Evolutionary conservation across 768 basidiomycete species (phyloP).

Genomic region (button mushroom (Agaricus bisporus)): DNA sequence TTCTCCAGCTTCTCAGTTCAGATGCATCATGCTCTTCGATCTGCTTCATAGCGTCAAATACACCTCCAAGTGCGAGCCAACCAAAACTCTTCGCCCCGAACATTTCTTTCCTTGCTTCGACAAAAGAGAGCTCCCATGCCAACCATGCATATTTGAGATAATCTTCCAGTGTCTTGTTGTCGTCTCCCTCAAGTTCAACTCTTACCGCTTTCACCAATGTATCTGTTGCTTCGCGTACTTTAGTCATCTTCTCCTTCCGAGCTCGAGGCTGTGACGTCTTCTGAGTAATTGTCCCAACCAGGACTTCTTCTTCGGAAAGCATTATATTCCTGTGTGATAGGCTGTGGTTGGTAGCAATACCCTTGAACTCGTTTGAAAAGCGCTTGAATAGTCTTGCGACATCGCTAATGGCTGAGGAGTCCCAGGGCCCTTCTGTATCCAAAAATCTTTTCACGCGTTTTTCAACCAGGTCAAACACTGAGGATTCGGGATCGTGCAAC

Average conservation of each 20-base stretch:
- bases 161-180: slow-evolving; percentile 30
- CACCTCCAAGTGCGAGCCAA: slow-evolving; percentile 50
- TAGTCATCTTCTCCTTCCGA: slow-evolving; percentile 47
- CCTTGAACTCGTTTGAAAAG: slow-evolving; percentile 42
- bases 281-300: slow-evolving; percentile 61
- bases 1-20: slow-evolving; percentile 13
- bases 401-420: slow-evolving; percentile 19
- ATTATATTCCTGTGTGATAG: slow-evolving; percentile 36
- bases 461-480: slow-evolving; percentile 14
- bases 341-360: slow-evolving; percentile 40
- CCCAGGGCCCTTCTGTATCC: slow-evolving; percentile 16
- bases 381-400: slow-evolving; percentile 28
- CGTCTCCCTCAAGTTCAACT: slow-evolving; percentile 45
- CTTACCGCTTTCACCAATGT: slow-evolving; percentile 44
- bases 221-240: slow-evolving; percentile 49
- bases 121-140: slow-evolving; percentile 43
- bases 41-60: slow-evolving; percentile 48
- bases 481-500: neutral
- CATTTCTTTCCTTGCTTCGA: slow-evolving; percentile 17
- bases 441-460: slow-evolving; percentile 27
- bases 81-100: slow-evolving; percentile 61
- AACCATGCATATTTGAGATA: slow-evolving; percentile 46
- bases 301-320: slow-evolving; percentile 58
- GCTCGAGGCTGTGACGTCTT: slow-evolving; percentile 53
- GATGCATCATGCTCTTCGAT: slow-evolving; percentile 31